These are phyloP conservation scores for Trichomonas gallinae DNA, from an alignment of 208 protist genomes.

Conservation along the genomic window DNA sequence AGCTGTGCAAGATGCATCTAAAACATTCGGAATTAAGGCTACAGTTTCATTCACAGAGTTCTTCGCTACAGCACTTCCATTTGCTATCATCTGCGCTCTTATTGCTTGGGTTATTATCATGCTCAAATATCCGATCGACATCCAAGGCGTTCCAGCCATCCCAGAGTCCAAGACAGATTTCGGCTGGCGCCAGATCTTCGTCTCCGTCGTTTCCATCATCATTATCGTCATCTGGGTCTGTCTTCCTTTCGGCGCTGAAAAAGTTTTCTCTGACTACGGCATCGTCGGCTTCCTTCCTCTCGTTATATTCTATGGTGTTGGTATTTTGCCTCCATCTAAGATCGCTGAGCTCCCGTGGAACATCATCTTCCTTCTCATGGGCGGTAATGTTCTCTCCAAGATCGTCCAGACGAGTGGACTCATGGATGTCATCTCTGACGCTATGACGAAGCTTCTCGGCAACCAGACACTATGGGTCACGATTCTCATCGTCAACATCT, in stretches of 20 bases:
- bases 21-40: not conserved
- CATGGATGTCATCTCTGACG: not conserved
- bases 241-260: not conserved
- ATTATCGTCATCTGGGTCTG: not conserved
- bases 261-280: slow-evolving; percentile 6
- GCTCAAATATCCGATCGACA: not conserved
- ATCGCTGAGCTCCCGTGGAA: not conserved
- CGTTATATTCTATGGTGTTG: not conserved
- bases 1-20: not conserved
- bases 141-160: not conserved
- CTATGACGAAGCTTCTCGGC: not conserved
- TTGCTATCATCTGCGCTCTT: not conserved
- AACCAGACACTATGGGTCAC: not conserved
- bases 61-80: slow-evolving; percentile 2
- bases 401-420: not conserved
- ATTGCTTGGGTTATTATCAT: not conserved
- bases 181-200: not conserved
- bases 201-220: not conserved
- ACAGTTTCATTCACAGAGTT: not conserved
- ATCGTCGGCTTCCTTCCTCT: not conserved
- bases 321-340: not conserved
- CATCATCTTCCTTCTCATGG: not conserved
- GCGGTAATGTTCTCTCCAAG: not conserved
- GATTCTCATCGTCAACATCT: not conserved
- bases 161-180: not conserved